Base-by-base conservation (phyloP, 2,329 filamentous ascomycete genomes). In the Coniella lustricola region DNA sequence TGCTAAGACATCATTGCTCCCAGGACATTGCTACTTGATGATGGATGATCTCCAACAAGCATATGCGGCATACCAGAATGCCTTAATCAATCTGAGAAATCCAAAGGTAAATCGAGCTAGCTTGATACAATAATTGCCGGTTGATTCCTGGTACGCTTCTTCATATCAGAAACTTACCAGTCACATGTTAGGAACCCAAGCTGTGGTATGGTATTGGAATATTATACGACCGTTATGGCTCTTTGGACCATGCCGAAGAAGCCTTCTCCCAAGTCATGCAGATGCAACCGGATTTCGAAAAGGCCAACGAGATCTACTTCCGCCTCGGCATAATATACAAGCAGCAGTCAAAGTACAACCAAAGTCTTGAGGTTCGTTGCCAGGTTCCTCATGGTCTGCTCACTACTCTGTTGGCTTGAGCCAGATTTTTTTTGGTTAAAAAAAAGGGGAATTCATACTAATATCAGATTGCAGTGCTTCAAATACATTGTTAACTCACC, bases 261-360 rank as follows among this genome's bases (percentile, higher is more conserved):
- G 93, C 93, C 4, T 97, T 97, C 64, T 96, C 91, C 2, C 89
- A 97, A 63, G 93, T 98, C 54, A 97, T 98, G 93, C 85, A 89
- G 58, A 97, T 98, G 85, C 86, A 95, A 60, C 93, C 91, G 4
- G 85, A 90, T 59, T 97, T 97, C 58, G 93, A 98, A 62, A 98
- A 98, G 76, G 90, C 91, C 49, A 97, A 97, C 62, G 93, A 98
- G 66, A 97, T 98, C 46, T 98, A 97, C 67, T 98, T 98, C 70
- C 82, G 93, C 22, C 78, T 98, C 8, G 93, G 93, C n/a, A 98
- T 98, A 71, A 97, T 98, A 56, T 97, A 97, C 74, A 98, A 98
- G 67, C 91, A 97, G 62, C 93, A 97, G 64, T 85, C 90, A 54
- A 97, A 97, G 66, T 98, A 90, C 64, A 75, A 76, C 45, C 85